Evolutionary conservation across 2,329 filamentous ascomycete genomes (phyloP), one percentile per base, ranked within the genome.

Genomic region (Dissoconium aciculare): DNA sequence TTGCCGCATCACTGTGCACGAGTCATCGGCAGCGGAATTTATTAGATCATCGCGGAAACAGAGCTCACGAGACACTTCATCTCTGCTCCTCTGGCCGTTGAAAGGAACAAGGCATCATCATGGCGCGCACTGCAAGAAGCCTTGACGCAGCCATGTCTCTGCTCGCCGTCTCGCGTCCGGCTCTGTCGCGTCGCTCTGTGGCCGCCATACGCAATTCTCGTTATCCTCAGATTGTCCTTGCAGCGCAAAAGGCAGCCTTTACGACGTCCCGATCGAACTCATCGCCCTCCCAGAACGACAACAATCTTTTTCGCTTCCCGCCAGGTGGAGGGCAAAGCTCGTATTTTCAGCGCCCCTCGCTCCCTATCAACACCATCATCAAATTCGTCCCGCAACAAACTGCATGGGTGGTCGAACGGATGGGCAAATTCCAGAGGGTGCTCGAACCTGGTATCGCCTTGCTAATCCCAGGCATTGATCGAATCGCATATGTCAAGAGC

Each of bases 341-440:
- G 15, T 58, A 57, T 45, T 58, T 58, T 38, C 53, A 56, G 36
- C 59, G 65, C 27, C 60, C 63, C 26, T 58, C 65, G 13, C 67
- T 94, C 31, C 89, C 89, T 15, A 81, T 85, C 45, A 98, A 98
- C 60, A 98, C 89, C 3, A 66, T 98, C 40, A 66, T 98, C 47
- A 82, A 87, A 37, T 98, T 95, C 25, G 89, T 98, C 25, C 89
- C 89, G n/a, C 89, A 98, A 60, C 89, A 98, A 64, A 95, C 87
- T 47, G 89, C 89, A 56, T 98, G 89, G 89, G 87, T 98, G 36
- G 89, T 98, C 34, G 89, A 98, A 70, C 85, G 89, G 52, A 98
- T 98, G 89, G 89, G 89, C 49, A 89, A 85, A 59, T 98, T 93
- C 64, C 78, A 82, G 60, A 72, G 85, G 37, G 94, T 98, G 50